phyloP scores from a whole-genome alignment of 2,329 filamentous ascomycete species.

The Sclerotiophoma versabilis region DNA sequence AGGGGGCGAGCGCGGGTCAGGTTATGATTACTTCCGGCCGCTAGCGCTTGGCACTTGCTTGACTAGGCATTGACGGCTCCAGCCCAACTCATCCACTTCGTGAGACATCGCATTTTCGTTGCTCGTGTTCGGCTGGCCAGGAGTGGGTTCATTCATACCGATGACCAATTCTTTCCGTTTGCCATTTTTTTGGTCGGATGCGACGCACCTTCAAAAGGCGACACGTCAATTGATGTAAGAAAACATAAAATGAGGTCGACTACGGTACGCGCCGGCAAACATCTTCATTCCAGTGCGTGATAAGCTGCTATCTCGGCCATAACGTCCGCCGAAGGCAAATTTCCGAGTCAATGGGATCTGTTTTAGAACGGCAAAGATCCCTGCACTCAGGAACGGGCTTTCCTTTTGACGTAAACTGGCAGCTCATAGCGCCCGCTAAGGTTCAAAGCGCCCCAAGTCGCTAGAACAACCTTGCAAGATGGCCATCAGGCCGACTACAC shows the following conservation, averaged over 20 bases:
- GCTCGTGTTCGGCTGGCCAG: conserved; percentile 6
- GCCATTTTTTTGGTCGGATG: background rate
- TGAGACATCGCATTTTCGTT: conserved; percentile 5
- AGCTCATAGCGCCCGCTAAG: conserved; percentile 26
- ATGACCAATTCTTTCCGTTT: background rate
- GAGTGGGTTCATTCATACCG: background rate
- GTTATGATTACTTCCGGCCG: conserved; percentile 13
- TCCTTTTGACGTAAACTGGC: conserved; percentile 18
- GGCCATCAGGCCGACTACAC: conserved; percentile 13
- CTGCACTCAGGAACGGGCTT: conserved; percentile 22
- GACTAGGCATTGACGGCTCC: conserved; percentile 20
- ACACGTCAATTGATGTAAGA: background rate
- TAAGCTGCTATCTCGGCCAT: conserved; percentile 4
- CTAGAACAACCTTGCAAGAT: conserved; percentile 9
- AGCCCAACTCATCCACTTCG: conserved; percentile 8
- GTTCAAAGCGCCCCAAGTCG: conserved; percentile 15
- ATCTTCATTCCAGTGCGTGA: conserved; percentile 10
- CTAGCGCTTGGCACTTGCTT: conserved; percentile 28
- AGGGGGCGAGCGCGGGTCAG: conserved; percentile 16
- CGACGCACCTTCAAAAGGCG: no score
- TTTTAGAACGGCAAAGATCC: conserved; percentile 11
- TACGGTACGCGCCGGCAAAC: conserved; percentile 5
- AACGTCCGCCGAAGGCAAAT: conserved; percentile 9
- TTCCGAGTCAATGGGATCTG: conserved; percentile 10
- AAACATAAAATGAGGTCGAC: background rate